These are phyloP conservation scores for Arthromyces matolae DNA, from an alignment of 768 basidiomycete species.

Conservation along the genomic window DNA sequence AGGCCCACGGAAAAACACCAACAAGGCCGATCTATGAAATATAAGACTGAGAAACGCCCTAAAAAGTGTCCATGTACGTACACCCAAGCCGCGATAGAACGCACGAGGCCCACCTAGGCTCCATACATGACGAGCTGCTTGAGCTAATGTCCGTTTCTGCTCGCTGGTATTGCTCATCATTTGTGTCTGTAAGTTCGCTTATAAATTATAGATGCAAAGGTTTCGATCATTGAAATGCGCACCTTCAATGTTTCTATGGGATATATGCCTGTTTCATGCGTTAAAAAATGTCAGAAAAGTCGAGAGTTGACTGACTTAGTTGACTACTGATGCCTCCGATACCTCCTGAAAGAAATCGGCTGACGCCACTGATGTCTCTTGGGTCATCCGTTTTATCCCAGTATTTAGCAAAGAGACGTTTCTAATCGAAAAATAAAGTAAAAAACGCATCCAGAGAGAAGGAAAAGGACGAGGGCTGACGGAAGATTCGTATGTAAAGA, in stretches of 20 bases:
- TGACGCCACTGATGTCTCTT: slow-evolving; percentile 83
- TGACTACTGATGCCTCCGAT: slow-evolving; percentile 94
- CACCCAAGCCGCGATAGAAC: slow-evolving; percentile 88
- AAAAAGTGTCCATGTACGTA: slow-evolving; percentile 38
- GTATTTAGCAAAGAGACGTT: slow-evolving; percentile 90
- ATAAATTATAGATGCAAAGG: too few relatives aligned
- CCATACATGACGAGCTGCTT: slow-evolving; percentile 75
- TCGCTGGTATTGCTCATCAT: slow-evolving; percentile 87
- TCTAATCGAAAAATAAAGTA: slow-evolving; percentile 63
- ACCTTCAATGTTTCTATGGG: slow-evolving; percentile 96
- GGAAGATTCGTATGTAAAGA: slow-evolving; percentile 90
- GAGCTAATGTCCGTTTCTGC: slow-evolving; percentile 52
- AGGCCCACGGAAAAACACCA: slow-evolving; percentile 88
- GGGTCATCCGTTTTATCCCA: slow-evolving; percentile 89
- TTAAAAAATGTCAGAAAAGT: slow-evolving; percentile 11
- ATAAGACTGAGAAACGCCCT: slow-evolving; percentile 11
- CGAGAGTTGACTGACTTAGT: slow-evolving; percentile 55
- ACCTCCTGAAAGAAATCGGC: slow-evolving; percentile 93
- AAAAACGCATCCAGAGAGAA: too few relatives aligned
- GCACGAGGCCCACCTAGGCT: slow-evolving; percentile 71
- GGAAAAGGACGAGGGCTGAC: slow-evolving; percentile 40
- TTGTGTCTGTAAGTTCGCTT: slow-evolving; percentile 83
- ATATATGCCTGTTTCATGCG: slow-evolving; percentile 69
- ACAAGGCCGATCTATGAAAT: slow-evolving; percentile 77
- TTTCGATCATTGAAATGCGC: slow-evolving; percentile 10